phyloP scores from a whole-genome alignment of 2,329 filamentous ascomycete genomes.

The Colletotrichum tofieldiae region DNA sequence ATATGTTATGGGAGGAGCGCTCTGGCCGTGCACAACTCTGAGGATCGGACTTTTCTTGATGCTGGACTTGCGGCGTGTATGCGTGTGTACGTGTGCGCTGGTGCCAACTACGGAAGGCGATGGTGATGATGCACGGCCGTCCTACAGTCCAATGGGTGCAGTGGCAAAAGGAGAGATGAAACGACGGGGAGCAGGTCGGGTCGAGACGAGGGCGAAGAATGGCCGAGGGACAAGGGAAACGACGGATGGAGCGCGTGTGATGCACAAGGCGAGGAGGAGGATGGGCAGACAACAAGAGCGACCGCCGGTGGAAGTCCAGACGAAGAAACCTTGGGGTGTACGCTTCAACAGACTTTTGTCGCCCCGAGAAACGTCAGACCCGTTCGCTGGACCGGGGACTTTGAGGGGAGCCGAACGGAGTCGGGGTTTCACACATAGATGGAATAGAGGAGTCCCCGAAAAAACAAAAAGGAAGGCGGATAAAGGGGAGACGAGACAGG shows the following conservation, averaged over 20 bases:
- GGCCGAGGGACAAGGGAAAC: not conserved
- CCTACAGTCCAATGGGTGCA: slow-evolving; percentile 18
- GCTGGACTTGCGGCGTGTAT: not conserved
- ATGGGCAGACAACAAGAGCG: not conserved
- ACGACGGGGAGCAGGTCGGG: slow-evolving; percentile 27
- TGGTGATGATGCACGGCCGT: slow-evolving; percentile 24
- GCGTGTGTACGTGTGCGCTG: not conserved
- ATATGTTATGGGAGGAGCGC: slow-evolving; percentile 23
- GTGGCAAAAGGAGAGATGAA: slow-evolving; percentile 34
- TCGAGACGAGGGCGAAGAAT: slow-evolving; percentile 20
- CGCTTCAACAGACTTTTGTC: not conserved
- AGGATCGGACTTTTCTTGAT: not conserved
- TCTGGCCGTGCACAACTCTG: slow-evolving; percentile 9
- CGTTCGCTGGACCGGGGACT: not conserved
- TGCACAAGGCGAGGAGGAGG: not conserved
- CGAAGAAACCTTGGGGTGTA: not conserved
- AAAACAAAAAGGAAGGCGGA: not conserved
- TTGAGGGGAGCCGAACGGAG: not conserved
- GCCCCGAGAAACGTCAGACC: slow-evolving; percentile 2
- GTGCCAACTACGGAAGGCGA: slow-evolving; percentile 8
- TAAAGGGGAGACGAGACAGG: not conserved
- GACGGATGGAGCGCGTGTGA: not conserved
- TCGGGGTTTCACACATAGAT: slow-evolving; percentile 19
- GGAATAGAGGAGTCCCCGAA: not conserved
- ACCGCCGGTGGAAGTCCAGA: not conserved